Conservation (phyloP, 2,329 filamentous ascomycete species). For the Fusarium equiseti region DNA sequence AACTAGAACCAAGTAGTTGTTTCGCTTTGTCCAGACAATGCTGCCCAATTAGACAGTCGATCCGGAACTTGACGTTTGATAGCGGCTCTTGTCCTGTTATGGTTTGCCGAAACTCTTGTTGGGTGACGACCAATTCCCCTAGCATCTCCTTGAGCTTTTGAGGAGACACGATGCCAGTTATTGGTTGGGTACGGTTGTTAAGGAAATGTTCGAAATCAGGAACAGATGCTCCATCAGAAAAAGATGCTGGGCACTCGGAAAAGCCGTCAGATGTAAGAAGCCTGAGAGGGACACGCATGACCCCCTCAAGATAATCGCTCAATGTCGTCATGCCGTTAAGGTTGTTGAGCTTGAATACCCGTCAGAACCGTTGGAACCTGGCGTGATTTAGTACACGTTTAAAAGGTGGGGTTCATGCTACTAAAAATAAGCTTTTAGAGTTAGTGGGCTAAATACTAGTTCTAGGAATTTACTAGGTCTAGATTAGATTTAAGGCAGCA, state of each 20-base stretch:
- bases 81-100: background rate
- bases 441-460: too few species aligned
- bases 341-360: too few species aligned
- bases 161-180: conserved; percentile 18
- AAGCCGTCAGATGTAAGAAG: conserved; percentile 23
- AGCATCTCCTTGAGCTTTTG: conserved; percentile 3
- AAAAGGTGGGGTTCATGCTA: too few species aligned
- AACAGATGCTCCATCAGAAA: conserved; percentile 1
- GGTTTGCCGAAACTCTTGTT: background rate
- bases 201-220: conserved; percentile 14
- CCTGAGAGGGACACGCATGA: conserved; percentile 2
- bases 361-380: too few species aligned
- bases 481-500: too few species aligned
- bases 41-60: conserved; percentile 5
- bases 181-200: background rate
- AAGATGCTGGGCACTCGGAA: conserved; percentile 6
- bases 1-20: background rate
- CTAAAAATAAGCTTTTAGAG: background rate
- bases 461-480: too few species aligned
- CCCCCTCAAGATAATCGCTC: conserved; percentile 12
- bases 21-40: conserved; percentile 3
- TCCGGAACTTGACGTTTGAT: background rate
- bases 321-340: too few species aligned
- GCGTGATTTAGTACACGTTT: too few species aligned
- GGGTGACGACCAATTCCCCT: background rate